Conservation (phyloP, 495 filamentous ascomycete species). For the Jackrogersella multiformis region DNA sequence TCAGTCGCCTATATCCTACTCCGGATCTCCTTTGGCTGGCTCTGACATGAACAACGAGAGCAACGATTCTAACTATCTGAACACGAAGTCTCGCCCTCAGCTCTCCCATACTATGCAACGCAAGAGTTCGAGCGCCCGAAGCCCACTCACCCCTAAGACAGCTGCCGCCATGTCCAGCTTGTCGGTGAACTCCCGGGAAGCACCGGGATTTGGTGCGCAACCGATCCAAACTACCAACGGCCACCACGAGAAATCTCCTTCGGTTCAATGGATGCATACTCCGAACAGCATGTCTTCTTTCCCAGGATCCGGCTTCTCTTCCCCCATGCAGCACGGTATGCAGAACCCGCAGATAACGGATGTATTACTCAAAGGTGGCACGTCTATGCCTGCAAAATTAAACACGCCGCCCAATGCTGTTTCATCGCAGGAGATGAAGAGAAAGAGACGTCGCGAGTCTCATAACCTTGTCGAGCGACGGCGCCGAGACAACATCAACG, state of each 20-base stretch:
- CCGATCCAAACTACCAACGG: constrained; percentile 73
- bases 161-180: constrained; percentile 51
- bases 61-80: constrained; percentile 61
- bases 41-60: constrained; percentile 66
- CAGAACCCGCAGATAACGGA: constrained; percentile 61
- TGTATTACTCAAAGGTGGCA: constrained; percentile 61
- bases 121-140: constrained; percentile 73
- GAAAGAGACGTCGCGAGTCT: constrained; percentile 86
- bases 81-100: constrained; percentile 63
- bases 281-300: constrained; percentile 82
- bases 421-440: constrained; percentile 89
- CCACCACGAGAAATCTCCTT: constrained; percentile 82
- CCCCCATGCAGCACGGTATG: constrained; percentile 63
- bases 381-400: constrained; percentile 65
- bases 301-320: constrained; percentile 82
- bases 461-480: constrained; percentile 97
- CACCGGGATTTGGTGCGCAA: constrained; percentile 69
- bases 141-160: constrained; percentile 83
- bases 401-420: constrained; percentile 57
- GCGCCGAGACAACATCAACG: constrained; percentile 97
- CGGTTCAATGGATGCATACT: constrained; percentile 79
- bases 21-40: constrained; percentile 60
- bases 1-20: constrained; percentile 61
- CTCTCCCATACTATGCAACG: constrained; percentile 71
- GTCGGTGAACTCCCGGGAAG: constrained; percentile 49